Evolutionary conservation across 2,329 filamentous ascomycete species (phyloP), one percentile per base, ranked within the genome.

Genomic region (Cephalotrichum gorgonifer): DNA sequence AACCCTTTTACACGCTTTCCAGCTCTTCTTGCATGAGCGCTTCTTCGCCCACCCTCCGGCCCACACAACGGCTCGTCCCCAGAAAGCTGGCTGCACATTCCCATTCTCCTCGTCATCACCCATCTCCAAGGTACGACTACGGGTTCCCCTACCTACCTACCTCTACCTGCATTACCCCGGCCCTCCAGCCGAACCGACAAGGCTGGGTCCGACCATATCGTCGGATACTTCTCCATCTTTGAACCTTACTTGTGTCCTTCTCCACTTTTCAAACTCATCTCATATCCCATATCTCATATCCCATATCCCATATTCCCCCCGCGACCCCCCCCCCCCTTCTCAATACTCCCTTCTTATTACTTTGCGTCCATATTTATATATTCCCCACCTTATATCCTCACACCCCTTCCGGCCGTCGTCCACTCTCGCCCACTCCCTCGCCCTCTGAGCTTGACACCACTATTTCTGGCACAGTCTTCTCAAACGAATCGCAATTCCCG

Each of bases 281-380:
- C 44, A 22, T 47, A 33, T 47, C 44, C 42, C 42, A n/a, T n/a
- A n/a, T 26, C 42, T 22, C 23, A 43, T 43, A 26, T 43, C 42
- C 42, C 42, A 26, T 43, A 9, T 27, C 42, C n/a, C n/a, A n/a
- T 43, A 26, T 43, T 43, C 42, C 23, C 42, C 42, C n/a, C n/a
- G n/a, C n/a, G n/a, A n/a, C n/a, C n/a, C n/a, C n/a, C n/a, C n/a
- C n/a, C n/a, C n/a, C n/a, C n/a, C n/a, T n/a, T n/a, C 17, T 39
- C 35, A n/a, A 3, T 20, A 9, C 35, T 20, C 22, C 35, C 35
- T 39, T 20, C n/a, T 22, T 4, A n/a, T 20, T 39, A 5, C 17
- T 39, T 39, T 17, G 35, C 35, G 35, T 39, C 35, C 20, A 4
- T 3, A 17, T 22, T 12, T 20, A 39, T 39, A 39, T 39, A 20